Base-by-base conservation (phyloP, 768 basidiomycete genomes). In the Pilatotrama ljubarskyi region DNA sequence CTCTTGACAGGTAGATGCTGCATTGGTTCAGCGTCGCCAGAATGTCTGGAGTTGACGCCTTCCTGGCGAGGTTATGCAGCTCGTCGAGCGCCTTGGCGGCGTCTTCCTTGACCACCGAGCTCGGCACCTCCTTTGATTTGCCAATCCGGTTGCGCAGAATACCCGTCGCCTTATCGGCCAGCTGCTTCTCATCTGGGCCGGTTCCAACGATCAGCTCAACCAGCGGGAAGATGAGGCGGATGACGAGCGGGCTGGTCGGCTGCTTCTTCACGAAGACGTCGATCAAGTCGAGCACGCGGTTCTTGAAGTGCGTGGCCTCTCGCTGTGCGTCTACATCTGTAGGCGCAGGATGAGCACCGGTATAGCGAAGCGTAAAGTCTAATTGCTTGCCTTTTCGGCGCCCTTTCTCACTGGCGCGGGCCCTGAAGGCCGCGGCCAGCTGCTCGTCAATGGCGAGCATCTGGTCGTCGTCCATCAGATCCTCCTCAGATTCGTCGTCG, bases 371-470 rank as follows among this genome's bases (percentile, higher is more conserved):
- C 3, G 14, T 8, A 8, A 10, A 15, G 32, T 37, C 18, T 46
- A 10, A 51, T 9, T 42, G 46, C 51, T 44, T 37, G 90, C 92
- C 84, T 79, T 88, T 91, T 53, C 79, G 81, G 37, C 76, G 75
- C 68, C 84, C 86, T 71, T 80, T 83, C 54, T 82, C 85, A 56
- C 79, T 78, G 22, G 82, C 76, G 60, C 85, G 84, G 29, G 86
- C 79, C 59, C 83, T 82, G 82, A 99, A 96, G 29, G 94, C 87
- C 51, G 87, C 84, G 4, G 91, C 93, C 7, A 99, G 84, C 69
- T 96, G 90, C 49, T 91, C 90, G 69, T 99, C 96, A 25, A 98
- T 84, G 35, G 90, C 90, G 81, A 98, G 87, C 96, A 99, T 99
- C 75, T 97, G 93, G 24, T 98, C 95, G 69, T 99, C 96, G 70